phyloP scores from a whole-genome alignment of 371 early-diverging fungal species.

The Blakeslea trispora region DNA sequence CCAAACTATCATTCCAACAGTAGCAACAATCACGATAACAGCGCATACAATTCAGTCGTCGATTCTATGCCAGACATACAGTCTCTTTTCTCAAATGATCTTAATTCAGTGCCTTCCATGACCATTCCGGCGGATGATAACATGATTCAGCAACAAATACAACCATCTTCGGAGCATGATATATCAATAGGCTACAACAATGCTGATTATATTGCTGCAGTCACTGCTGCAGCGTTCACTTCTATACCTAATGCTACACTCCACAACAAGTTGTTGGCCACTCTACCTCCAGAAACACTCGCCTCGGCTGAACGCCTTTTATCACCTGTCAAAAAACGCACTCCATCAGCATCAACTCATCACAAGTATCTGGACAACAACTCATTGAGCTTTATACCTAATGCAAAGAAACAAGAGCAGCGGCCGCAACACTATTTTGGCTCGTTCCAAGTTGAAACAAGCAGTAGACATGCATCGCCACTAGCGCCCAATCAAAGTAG shows the following conservation, averaged over 20 bases:
- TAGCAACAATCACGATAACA: not conserved
- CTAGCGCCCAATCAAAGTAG: not conserved
- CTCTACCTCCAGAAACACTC: slow-evolving; percentile 38
- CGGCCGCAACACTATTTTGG: slow-evolving; percentile 21
- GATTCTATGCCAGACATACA: slow-evolving; percentile 4
- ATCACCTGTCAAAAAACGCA: slow-evolving; percentile 13
- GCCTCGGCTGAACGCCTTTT: slow-evolving; percentile 39
- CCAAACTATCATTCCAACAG: not conserved
- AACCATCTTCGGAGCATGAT: slow-evolving; percentile 1
- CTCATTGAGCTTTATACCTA: slow-evolving; percentile 3
- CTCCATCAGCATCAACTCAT: not conserved
- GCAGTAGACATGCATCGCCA: not conserved
- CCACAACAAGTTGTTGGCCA: slow-evolving; percentile 39
- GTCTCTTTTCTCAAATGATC: slow-evolving; percentile 4
- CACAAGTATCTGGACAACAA: not conserved
- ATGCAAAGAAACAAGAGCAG: not conserved
- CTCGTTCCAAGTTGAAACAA: slow-evolving; percentile 19
- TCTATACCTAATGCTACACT: slow-evolving; percentile 31
- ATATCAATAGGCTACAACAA: slow-evolving; percentile 9
- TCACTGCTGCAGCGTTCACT: slow-evolving; percentile 12
- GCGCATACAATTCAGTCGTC: no score
- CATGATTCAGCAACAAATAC: not conserved
- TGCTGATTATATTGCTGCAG: slow-evolving; percentile 8
- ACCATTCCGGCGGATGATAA: not conserved
- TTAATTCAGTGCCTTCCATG: not conserved